A percentile compares a stretch with the other conserved stretches of the same genome.
These are phyloP conservation scores for Kalanchoe fedtschenkoi DNA, from an alignment of 164 flowering plant species.

Conservation along the genomic window DNA sequence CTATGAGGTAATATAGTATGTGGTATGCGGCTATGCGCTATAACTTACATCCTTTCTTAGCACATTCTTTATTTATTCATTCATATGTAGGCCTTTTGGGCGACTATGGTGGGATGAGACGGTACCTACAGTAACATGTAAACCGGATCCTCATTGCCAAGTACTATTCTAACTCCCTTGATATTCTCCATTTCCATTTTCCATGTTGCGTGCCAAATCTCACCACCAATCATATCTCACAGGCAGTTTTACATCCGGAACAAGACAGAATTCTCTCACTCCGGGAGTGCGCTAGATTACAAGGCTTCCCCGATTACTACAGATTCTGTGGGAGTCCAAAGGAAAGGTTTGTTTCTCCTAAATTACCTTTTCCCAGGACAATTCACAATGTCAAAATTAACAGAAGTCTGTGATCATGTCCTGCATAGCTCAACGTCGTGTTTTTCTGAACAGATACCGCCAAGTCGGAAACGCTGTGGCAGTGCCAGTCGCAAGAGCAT, in stretches of 20 bases:
- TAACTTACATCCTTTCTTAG: not conserved
- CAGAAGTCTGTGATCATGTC: not conserved
- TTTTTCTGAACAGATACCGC: slow-evolving; percentile 32
- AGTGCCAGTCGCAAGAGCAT: slow-evolving; percentile 58
- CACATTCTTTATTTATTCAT: not conserved
- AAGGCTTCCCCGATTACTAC: slow-evolving; percentile 58
- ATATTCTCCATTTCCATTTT: not conserved
- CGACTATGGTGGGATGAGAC: slow-evolving; percentile 75
- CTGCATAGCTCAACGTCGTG: not conserved
- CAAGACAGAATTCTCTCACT: slow-evolving; percentile 73
- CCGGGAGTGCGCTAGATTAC: slow-evolving; percentile 75
- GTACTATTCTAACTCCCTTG: slow-evolving; percentile 13
- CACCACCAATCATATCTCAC: not conserved
- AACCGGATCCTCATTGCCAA: slow-evolving; percentile 28
- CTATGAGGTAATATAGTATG: slow-evolving; percentile 34
- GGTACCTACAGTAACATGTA: slow-evolving; percentile 41
- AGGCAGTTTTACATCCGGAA: slow-evolving; percentile 51
- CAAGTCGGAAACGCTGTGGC: slow-evolving; percentile 92
- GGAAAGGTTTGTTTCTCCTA: slow-evolving; percentile 25
- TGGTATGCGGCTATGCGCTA: too few relatives aligned
- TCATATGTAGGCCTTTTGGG: slow-evolving; percentile 42
- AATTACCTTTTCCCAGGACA: not conserved
- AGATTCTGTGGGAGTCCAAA: slow-evolving; percentile 35
- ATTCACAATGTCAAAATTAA: too few relatives aligned
- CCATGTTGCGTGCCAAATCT: not conserved